Evolutionary conservation across 78 protist species (phyloP), one percentile per base, ranked within the genome.

Genomic region (Polysphondylium violaceum): DNA sequence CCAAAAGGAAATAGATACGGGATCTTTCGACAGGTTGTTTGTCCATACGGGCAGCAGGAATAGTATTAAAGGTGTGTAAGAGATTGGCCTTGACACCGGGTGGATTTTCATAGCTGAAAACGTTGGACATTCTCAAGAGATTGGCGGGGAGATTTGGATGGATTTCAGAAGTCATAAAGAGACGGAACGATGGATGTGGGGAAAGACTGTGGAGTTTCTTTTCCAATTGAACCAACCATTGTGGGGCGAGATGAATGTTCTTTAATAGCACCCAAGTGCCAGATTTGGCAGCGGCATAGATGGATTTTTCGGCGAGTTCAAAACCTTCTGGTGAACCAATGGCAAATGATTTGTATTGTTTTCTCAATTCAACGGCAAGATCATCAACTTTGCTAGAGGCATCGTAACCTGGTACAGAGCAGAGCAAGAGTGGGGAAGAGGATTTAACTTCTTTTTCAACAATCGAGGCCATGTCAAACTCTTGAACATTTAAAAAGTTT

Each of bases 191-290:
- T 19, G 94, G 55, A 63, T 96, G 87, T 25, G 96, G 92, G 14
- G 87, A n/a, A 5, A 95, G 56, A 25, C 71, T 56, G 75, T 94
- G 97, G 60, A 99, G 93, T 77, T 83, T 87, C 97, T 97, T 98
- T 74, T 98, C 99, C 43, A 98, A 33, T 64, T 78, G 75, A 27
- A 44, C 43, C 47, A 99, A 83, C 99, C 99, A 99, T 58, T 41
- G 59, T 41, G 99, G 98, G 8, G 99, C 95, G 16, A 99, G 92
- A 88, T 99, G 99, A 33, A 98, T 98, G 92, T 99, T 99, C 95
- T 97, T 98, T 43, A 99, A 95, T 73, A 98, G 83, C 27, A 98
- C 96, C 99, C 99, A 99, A 6, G 76, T 43, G 43, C 99, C 99
- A 17, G 56, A n/a, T 74, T 71, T 78, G 44, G 97, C 76, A 8